phyloP scores from a whole-genome alignment of 23 red algal species.

The Cyanidioschyzon merolae region DNA sequence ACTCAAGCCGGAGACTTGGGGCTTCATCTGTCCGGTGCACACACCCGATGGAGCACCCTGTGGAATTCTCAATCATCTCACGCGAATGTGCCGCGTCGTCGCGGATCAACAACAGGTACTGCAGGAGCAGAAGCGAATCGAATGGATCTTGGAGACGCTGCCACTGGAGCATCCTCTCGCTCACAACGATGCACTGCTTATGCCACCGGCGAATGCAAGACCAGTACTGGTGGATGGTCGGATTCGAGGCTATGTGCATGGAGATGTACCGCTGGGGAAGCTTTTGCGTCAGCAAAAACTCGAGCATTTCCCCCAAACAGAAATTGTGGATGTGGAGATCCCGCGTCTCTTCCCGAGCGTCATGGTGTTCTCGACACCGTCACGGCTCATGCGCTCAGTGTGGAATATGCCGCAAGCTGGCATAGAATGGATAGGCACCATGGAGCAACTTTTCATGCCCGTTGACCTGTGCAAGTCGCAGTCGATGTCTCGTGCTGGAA shows the following conservation, averaged over 20 bases:
- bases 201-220: conserved; percentile 23
- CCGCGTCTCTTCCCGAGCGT: not conserved
- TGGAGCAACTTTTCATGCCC: not conserved
- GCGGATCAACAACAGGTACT: conserved; percentile 26
- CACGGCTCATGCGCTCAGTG: not conserved
- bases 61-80: conserved; percentile 67
- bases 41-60: conserved; percentile 95
- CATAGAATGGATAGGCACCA: conserved; percentile 3
- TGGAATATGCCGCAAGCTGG: not conserved
- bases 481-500: not conserved
- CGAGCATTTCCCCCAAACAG: not conserved
- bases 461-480: not conserved
- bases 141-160: not conserved
- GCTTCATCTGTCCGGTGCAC: conserved; percentile 96
- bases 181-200: conserved; percentile 21
- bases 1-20: conserved; percentile 94
- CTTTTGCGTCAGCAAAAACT: not conserved
- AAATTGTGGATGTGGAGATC: not conserved
- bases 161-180: conserved; percentile 17
- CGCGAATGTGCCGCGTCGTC: conserved; percentile 21
- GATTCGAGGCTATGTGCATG: conserved; percentile 40
- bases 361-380: not conserved
- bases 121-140: conserved; percentile 29
- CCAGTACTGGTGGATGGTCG: conserved; percentile 82
- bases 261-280: not conserved